phyloP scores from a whole-genome alignment of 1,284 basidiomycete genomes.

The Irpex sp. region DNA sequence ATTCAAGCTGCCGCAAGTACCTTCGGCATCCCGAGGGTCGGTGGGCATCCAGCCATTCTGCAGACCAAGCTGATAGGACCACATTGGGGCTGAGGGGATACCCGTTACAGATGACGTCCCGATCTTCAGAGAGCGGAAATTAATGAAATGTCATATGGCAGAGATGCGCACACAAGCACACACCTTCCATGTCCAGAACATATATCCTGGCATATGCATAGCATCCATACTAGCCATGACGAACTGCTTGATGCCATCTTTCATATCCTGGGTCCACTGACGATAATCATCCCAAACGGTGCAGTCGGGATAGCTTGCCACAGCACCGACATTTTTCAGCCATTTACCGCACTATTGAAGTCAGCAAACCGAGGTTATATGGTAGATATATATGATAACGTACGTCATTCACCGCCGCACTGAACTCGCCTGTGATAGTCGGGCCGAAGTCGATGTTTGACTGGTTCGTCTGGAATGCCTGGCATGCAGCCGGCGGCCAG shows the following conservation, averaged over 20 bases:
- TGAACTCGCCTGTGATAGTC: conserved; percentile 70
- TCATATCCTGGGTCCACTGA: conserved; percentile 55
- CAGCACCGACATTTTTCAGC: conserved; percentile 52
- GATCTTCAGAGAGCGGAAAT: conserved; percentile 30
- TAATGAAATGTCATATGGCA: background rate
- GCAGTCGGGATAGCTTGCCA: conserved; percentile 49
- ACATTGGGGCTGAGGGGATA: conserved; percentile 37
- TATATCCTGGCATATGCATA: conserved; percentile 45
- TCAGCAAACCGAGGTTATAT: background rate
- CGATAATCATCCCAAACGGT: conserved; percentile 55
- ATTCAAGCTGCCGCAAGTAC: conserved; percentile 55
- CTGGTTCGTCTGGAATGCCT: conserved; percentile 28
- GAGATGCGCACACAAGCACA: conserved; percentile 5
- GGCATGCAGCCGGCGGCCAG: conserved; percentile 33
- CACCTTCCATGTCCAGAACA: conserved; percentile 73
- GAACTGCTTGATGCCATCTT: conserved; percentile 54
- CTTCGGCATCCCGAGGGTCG: conserved; percentile 66
- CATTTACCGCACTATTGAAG: conserved; percentile 55
- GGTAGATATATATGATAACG: background rate
- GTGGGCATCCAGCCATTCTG: conserved; percentile 67
- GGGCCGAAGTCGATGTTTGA: conserved; percentile 55
- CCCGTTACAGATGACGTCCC: conserved; percentile 41
- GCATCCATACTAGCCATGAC: conserved; percentile 56
- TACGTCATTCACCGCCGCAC: conserved; percentile 51
- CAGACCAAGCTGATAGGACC: conserved; percentile 53